These are phyloP conservation scores for Nicotiana paniculata DNA, from an alignment of 257 asterid species.

Conservation along the genomic window DNA sequence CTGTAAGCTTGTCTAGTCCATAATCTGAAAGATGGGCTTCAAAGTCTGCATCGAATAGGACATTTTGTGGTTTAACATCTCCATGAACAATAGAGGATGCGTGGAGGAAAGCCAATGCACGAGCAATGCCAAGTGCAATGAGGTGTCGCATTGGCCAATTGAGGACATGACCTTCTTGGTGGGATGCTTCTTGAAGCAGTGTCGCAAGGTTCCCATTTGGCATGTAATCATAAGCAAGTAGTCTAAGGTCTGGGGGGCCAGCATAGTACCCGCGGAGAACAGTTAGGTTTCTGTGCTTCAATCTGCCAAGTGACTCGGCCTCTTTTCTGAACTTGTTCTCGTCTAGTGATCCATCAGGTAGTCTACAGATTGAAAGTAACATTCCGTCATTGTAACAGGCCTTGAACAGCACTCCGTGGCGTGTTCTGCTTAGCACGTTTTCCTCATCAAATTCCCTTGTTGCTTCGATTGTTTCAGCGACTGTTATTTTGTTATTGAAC, in stretches of 20 bases:
- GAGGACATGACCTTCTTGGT: constrained; percentile 72
- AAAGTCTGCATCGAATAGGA: constrained; percentile 67
- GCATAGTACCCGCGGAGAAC: constrained; percentile 65
- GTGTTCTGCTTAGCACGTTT: constrained; percentile 52
- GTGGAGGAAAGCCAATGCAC: constrained; percentile 59
- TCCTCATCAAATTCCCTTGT: constrained; percentile 71
- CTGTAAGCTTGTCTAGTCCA: constrained; percentile 49
- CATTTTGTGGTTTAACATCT: constrained; percentile 59
- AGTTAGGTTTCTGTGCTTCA: constrained; percentile 64
- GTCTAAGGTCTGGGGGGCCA: constrained; percentile 54
- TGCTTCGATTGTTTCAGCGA: constrained; percentile 63
- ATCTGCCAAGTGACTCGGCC: constrained; percentile 54
- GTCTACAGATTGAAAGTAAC: constrained; percentile 57
- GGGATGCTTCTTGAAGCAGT: constrained; percentile 64
- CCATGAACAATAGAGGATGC: constrained; percentile 49
- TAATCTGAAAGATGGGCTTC: constrained; percentile 71
- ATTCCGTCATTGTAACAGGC: constrained; percentile 65
- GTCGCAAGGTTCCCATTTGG: constrained; percentile 70
- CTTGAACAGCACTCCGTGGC: constrained; percentile 58
- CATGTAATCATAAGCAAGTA: constrained; percentile 72
- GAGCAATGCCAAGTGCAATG: constrained; percentile 61
- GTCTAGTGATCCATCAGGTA: constrained; percentile 40
- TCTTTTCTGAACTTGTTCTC: constrained; percentile 57
- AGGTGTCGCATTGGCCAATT: constrained; percentile 82
- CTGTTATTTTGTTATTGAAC: constrained; percentile 64